Conservation (phyloP, 2,329 filamentous ascomycete genomes). For the Gyromitra esculenta region DNA sequence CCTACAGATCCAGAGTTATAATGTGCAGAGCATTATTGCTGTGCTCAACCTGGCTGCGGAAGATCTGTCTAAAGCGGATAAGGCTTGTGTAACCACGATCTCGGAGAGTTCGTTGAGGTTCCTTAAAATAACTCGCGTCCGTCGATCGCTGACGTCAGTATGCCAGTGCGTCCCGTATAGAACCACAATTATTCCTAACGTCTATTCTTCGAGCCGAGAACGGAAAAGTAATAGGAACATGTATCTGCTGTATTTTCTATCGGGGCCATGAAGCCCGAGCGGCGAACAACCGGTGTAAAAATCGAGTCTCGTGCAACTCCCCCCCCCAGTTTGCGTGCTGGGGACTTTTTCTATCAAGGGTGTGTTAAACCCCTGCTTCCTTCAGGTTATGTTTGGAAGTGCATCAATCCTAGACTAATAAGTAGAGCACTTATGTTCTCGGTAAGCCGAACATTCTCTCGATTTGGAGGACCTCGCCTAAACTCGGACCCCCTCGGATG, state of each 20-base stretch:
- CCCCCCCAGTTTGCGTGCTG: not conserved
- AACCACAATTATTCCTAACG: not conserved
- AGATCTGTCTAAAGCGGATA: slow-evolving; percentile 7
- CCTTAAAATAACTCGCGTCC: slow-evolving; percentile 2
- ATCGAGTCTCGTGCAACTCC: not conserved
- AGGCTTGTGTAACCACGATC: slow-evolving; percentile 6
- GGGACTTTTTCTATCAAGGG: not conserved
- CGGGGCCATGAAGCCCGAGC: slow-evolving; percentile 1
- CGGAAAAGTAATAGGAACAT: not conserved
- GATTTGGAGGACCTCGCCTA: slow-evolving; percentile 2
- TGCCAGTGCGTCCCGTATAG: not conserved
- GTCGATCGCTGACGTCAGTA: slow-evolving; percentile 11
- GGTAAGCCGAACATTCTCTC: slow-evolving; percentile 9
- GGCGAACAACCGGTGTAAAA: not conserved
- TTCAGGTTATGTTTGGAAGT: not conserved
- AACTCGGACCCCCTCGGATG: not conserved
- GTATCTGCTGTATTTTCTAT: not conserved
- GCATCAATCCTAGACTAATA: not conserved
- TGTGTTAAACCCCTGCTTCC: not conserved
- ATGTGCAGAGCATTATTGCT: not conserved
- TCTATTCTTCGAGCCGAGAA: not conserved
- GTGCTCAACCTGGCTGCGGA: slow-evolving; percentile 3
- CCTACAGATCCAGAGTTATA: not conserved
- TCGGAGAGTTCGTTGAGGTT: not conserved
- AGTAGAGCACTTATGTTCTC: not conserved